Base-by-base conservation (phyloP, 2,329 filamentous ascomycete genomes). In the Pseudogymnoascus sp. region DNA sequence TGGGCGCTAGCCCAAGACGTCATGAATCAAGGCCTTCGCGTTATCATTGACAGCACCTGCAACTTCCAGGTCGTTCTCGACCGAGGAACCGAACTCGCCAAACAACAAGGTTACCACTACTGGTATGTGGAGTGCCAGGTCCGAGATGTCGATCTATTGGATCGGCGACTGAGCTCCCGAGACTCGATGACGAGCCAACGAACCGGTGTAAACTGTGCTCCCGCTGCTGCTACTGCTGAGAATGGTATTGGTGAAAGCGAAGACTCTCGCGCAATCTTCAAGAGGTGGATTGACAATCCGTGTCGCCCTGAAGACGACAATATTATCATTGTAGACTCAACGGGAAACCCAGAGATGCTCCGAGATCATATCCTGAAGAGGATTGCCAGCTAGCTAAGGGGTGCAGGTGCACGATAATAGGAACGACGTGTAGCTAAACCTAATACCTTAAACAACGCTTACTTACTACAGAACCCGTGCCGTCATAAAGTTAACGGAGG, bases 41-140 rank as follows among this genome's bases (percentile, higher is more conserved):
- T 77, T 64, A 72, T 77, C 61, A 69, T 77, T 14, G 75, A 77
- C 65, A 75, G 74, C 62, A 70, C 71, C 30, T 77, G 74, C 67
- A 75, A 75, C 63, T 75, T 67, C 65, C 55, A 66, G 9, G 67
- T 74, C 64, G 65, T 71, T 2, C 62, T 76, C 28, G 69, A 72
- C 14, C 41, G 63, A 5, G 75, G 75, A 2, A 62, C 60, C 3
- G 66, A 65, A 5, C 69, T 75, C 2, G 72, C 75, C 1, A n/a
- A 62, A 19, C 30, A 64, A 58, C 65, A 69, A 45, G 62, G 42
- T 9, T 69, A 65, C 22, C 58, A 61, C 7, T 72, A 72, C 42
- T 68, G 67, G 66, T 75, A 75, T 36, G 66, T 76, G 16, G 72
- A 75, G 64, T 75, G 72, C 39, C 67, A 62, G 42, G 69, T 72